Percentiles rank a stretch among this genome's conserved stretches.
Evolutionary conservation across 345 rosid species (phyloP).

Genomic region (Psidium guajava): DNA sequence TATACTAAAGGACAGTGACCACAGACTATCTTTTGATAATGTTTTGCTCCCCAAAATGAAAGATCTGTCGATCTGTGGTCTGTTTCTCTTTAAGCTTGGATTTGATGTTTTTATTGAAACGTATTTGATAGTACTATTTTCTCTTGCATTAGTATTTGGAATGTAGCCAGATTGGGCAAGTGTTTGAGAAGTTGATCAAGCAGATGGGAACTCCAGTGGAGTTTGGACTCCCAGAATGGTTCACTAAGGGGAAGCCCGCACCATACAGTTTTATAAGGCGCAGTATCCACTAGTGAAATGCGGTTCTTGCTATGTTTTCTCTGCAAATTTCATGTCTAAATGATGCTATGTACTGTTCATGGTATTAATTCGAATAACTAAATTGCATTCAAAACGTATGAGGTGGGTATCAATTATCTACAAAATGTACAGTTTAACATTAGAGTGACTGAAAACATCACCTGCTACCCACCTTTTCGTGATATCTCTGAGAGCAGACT

Average conservation of each 20-base stretch:
- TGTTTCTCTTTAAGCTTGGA: background rate
- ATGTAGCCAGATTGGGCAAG: slow-evolving; percentile 25
- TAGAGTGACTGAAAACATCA: background rate
- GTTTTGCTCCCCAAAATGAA: background rate
- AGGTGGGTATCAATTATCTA: background rate
- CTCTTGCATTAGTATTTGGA: slow-evolving; percentile 39
- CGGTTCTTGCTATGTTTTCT: background rate
- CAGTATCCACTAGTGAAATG: slow-evolving; percentile 51
- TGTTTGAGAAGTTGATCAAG: slow-evolving; percentile 49
- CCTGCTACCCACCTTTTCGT: background rate
- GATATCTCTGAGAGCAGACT: background rate
- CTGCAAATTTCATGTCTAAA: background rate
- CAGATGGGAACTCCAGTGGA: slow-evolving; percentile 57
- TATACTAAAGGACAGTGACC: background rate
- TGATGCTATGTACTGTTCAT: background rate
- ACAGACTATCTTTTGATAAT: background rate
- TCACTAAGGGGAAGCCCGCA: slow-evolving; percentile 51
- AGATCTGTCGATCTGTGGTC: background rate
- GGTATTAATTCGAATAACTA: background rate
- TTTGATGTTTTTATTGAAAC: background rate
- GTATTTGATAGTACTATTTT: background rate
- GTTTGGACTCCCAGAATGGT: slow-evolving; percentile 80
- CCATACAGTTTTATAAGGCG: slow-evolving; percentile 69
- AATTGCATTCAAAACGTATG: background rate
- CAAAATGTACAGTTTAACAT: background rate